A percentile compares a stretch with the other conserved stretches of the same genome.
These are phyloP conservation scores for Benincasa hispida DNA, from an alignment of 306 rosid species.

Conservation along the genomic window DNA sequence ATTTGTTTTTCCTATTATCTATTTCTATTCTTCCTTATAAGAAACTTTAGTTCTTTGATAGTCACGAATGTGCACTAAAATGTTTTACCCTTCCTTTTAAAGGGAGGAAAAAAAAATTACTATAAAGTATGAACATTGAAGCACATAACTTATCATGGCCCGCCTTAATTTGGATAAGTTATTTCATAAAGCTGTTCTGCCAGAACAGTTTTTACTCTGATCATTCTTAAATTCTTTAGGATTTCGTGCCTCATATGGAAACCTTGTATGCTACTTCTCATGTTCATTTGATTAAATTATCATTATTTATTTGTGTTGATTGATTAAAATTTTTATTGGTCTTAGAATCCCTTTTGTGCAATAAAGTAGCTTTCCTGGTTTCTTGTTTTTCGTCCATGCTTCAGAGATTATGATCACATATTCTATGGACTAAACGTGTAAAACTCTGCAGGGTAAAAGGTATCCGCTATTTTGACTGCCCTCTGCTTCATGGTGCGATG, in stretches of 20 bases:
- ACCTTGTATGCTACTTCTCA: background rate
- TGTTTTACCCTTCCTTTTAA: background rate
- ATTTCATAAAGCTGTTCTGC: background rate
- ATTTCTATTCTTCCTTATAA: background rate
- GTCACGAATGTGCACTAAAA: background rate
- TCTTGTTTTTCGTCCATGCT: background rate
- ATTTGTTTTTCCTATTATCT: background rate
- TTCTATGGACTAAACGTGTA: background rate
- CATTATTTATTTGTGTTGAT: background rate
- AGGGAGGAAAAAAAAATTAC: background rate
- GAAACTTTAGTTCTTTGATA: background rate
- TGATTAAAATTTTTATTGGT: background rate
- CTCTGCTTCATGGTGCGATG: slow-evolving; percentile 69
- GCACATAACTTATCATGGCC: background rate
- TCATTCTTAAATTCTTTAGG: background rate
- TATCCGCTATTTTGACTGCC: slow-evolving; percentile 64
- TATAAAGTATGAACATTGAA: background rate
- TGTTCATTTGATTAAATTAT: background rate
- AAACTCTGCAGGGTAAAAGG: slow-evolving; percentile 62
- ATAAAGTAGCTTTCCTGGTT: background rate
- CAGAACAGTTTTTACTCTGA: background rate
- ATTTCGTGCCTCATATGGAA: background rate
- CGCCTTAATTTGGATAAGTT: background rate
- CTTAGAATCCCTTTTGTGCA: background rate
- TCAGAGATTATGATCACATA: background rate